Evolutionary conservation across 2,329 filamentous ascomycete species (phyloP).

Genomic region (Chaetomium olivaceum): DNA sequence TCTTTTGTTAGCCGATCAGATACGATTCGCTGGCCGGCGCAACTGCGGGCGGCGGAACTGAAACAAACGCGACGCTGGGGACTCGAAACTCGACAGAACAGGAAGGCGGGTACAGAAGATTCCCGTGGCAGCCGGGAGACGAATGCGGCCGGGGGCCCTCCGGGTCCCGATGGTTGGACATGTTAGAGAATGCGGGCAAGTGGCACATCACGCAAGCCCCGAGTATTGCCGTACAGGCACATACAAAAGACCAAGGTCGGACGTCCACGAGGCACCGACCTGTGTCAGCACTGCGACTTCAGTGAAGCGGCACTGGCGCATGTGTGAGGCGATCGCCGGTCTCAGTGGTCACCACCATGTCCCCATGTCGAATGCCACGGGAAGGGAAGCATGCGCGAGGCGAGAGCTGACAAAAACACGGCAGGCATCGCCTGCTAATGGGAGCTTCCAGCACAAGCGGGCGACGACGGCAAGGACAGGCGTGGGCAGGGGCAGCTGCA

Average conservation of each 20-base stretch:
- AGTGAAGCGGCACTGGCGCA: conserved; percentile 1
- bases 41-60: conserved; percentile 23
- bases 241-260: background rate
- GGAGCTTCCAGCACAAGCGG: background rate
- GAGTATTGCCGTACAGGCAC: conserved; percentile 10
- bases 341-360: background rate
- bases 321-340: conserved; percentile 1
- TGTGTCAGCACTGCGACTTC: conserved; percentile 9
- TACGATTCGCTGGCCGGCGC: conserved; percentile 19
- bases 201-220: conserved; percentile 21
- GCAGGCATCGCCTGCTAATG: background rate
- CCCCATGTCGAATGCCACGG: conserved; percentile 1
- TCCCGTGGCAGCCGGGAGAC: background rate
- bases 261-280: background rate
- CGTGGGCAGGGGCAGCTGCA: background rate
- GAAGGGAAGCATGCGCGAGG: background rate
- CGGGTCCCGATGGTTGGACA: background rate
- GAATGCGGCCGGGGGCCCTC: background rate
- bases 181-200: conserved; percentile 12
- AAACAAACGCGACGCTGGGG: conserved; percentile 27
- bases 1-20: conserved; percentile 23
- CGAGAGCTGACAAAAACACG: background rate
- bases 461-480: background rate
- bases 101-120: conserved; percentile 14
- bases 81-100: conserved; percentile 16